Evolutionary conservation across 805 yeast genomes (phyloP).

Genomic region (Cyberlindnera euphorbiae): DNA sequence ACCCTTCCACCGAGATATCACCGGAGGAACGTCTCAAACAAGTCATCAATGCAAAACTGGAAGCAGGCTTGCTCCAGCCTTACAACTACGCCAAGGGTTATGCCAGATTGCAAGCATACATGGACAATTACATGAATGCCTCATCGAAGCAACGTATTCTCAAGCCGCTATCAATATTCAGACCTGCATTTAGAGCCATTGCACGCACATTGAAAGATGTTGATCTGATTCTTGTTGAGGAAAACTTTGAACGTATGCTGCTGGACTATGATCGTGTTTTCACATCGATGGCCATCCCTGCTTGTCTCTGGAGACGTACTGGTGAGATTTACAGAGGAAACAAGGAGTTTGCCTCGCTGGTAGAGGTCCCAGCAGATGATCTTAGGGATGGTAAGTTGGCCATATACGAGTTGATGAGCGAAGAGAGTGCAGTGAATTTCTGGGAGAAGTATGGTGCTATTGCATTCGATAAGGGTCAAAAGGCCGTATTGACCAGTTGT

Average conservation of each 20-base stretch:
- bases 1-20: slow-evolving; percentile 89
- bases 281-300: slow-evolving; percentile 96
- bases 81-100: slow-evolving; percentile 93
- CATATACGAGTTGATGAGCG: slow-evolving; percentile 90
- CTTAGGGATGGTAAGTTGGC: slow-evolving; percentile 88
- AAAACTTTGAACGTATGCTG: slow-evolving; percentile 88
- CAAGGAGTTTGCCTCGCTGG: slow-evolving; percentile 91
- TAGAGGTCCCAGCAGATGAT: slow-evolving; percentile 86
- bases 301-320: slow-evolving; percentile 94
- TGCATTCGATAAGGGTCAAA: slow-evolving; percentile 93
- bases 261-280: slow-evolving; percentile 92
- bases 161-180: slow-evolving; percentile 76
- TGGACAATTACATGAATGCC: slow-evolving; percentile 88
- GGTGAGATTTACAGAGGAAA: slow-evolving; percentile 95
- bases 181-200: slow-evolving; percentile 92
- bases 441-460: slow-evolving; percentile 98
- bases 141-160: slow-evolving; percentile 80
- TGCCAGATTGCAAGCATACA: slow-evolving; percentile 80
- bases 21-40: slow-evolving; percentile 92
- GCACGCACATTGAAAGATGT: slow-evolving; percentile 87
- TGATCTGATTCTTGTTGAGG: slow-evolving; percentile 88
- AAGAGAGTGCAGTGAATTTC: slow-evolving; percentile 91
- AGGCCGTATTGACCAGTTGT: slow-evolving; percentile 91
- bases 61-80: slow-evolving; percentile 89
- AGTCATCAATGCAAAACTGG: slow-evolving; percentile 89